Percentiles rank a stretch among this genome's conserved stretches.
Conservation (phyloP, 2,329 filamentous ascomycete species). For the Aspergillus tanneri region DNA sequence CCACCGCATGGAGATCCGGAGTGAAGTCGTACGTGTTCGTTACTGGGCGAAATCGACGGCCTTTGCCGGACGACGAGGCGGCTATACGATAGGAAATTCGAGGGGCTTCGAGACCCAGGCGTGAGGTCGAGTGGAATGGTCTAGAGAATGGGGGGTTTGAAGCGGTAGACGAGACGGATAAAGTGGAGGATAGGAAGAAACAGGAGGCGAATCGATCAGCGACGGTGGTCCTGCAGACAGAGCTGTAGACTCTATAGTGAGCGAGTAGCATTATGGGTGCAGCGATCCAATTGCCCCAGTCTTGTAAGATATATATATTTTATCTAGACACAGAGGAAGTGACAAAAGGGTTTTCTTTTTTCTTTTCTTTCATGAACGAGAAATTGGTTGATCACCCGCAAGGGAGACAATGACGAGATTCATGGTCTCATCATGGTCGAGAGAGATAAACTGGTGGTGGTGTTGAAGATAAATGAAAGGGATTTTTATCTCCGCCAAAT, state of each 20-base stretch:
- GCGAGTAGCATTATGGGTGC: conserved; percentile 26
- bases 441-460: too few species aligned
- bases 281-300: too few species aligned
- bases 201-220: conserved; percentile 13
- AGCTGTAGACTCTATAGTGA: conserved; percentile 34
- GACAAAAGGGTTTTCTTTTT: too few species aligned
- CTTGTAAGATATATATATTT: too few species aligned
- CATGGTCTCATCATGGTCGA: too few species aligned
- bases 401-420: too few species aligned
- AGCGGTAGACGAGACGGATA: conserved; percentile 7
- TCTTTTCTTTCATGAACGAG: too few species aligned
- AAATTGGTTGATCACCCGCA: too few species aligned
- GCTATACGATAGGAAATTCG: conserved; percentile 67
- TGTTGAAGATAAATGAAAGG: too few species aligned
- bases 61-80: conserved; percentile 73
- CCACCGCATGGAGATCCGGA: conserved; percentile 44
- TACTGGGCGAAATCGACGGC: conserved; percentile 65
- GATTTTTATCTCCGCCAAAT: too few species aligned
- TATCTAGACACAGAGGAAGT: too few species aligned
- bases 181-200: conserved; percentile 8
- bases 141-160: conserved; percentile 11
- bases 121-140: conserved; percentile 32
- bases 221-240: conserved; percentile 33
- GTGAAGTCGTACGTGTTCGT: conserved; percentile 72
- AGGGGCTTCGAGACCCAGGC: conserved; percentile 28